A percentile compares a stretch with the other conserved stretches of the same genome.
Evolutionary conservation across 352 stramenopile species (phyloP).

Genomic region (Thalassiosira pacifica): DNA sequence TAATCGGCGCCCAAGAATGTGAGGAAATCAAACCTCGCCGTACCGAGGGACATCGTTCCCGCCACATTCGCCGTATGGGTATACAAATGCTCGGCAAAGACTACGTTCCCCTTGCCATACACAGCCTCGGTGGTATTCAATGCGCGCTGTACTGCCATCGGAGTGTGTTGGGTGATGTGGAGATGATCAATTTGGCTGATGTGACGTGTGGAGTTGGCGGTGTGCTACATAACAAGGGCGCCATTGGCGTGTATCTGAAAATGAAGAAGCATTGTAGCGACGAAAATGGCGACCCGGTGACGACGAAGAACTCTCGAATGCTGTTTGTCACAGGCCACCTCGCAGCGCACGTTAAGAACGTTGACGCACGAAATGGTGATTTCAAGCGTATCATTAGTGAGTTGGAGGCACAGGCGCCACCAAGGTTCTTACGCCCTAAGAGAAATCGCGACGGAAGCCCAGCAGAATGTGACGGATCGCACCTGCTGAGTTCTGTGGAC

Average conservation of each 20-base stretch:
- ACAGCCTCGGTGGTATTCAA: slow-evolving; percentile 94
- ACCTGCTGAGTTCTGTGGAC: too few relatives aligned
- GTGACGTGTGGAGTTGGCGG: slow-evolving; percentile 94
- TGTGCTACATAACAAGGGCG: slow-evolving; percentile 95
- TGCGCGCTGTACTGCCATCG: slow-evolving; percentile 92
- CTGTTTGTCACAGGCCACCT: slow-evolving; percentile 95
- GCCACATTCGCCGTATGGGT: slow-evolving; percentile 88
- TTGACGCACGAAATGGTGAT: slow-evolving; percentile 91
- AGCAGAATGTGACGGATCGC: slow-evolving; percentile 36
- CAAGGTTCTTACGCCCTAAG: slow-evolving; percentile 68
- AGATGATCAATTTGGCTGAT: slow-evolving; percentile 88
- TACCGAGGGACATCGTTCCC: slow-evolving; percentile 84
- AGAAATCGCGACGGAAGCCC: slow-evolving; percentile 37
- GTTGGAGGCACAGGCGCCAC: slow-evolving; percentile 78
- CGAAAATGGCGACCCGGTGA: neutral
- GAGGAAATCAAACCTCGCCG: slow-evolving; percentile 93
- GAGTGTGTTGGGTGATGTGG: slow-evolving; percentile 89
- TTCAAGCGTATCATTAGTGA: slow-evolving; percentile 87
- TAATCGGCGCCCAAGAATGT: slow-evolving; percentile 93
- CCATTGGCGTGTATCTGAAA: slow-evolving; percentile 91
- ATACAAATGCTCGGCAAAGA: slow-evolving; percentile 87
- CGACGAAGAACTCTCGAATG: slow-evolving; percentile 77
- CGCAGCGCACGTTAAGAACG: slow-evolving; percentile 92
- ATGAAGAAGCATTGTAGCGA: slow-evolving; percentile 61
- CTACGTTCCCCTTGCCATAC: slow-evolving; percentile 91